Percentiles rank a stretch among this genome's conserved stretches.
phyloP scores from a whole-genome alignment of 495 filamentous ascomycete species.

The Astrocystis sublimbata region DNA sequence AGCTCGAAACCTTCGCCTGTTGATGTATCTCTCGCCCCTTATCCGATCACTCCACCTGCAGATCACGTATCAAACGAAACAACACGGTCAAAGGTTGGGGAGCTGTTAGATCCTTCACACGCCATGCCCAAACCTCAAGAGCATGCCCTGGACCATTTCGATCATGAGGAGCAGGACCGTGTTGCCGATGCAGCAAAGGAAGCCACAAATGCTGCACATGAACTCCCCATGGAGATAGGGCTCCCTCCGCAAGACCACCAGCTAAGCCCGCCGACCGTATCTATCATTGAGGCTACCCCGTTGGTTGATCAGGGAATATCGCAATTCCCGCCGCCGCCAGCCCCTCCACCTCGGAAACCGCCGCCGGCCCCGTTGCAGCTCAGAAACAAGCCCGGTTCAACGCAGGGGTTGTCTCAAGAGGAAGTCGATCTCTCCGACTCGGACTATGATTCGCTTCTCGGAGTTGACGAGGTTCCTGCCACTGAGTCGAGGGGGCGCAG shows the following conservation, averaged over 20 bases:
- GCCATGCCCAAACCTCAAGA: slow-evolving; percentile 56
- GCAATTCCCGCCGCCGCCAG: slow-evolving; percentile 47
- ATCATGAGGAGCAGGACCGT: slow-evolving; percentile 50
- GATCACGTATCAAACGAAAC: slow-evolving; percentile 33
- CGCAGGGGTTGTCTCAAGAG: slow-evolving; percentile 48
- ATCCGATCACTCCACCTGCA: slow-evolving; percentile 58
- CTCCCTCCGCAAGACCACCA: slow-evolving; percentile 47
- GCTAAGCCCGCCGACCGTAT: slow-evolving; percentile 42
- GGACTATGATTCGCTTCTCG: slow-evolving; percentile 77
- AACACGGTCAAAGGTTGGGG: slow-evolving; percentile 39
- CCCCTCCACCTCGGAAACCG: slow-evolving; percentile 69
- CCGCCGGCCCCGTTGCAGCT: slow-evolving; percentile 85
- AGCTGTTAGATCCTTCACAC: slow-evolving; percentile 51
- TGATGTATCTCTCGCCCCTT: slow-evolving; percentile 54
- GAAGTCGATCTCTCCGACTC: slow-evolving; percentile 67
- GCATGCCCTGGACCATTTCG: slow-evolving; percentile 53
- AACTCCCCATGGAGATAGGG: slow-evolving; percentile 45
- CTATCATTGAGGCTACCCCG: slow-evolving; percentile 51
- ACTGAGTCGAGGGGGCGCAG: slow-evolving; percentile 71
- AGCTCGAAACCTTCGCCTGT: slow-evolving; percentile 51
- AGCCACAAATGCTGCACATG: slow-evolving; percentile 40
- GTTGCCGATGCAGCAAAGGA: slow-evolving; percentile 45
- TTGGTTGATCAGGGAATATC: slow-evolving; percentile 46
- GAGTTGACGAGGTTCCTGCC: slow-evolving; percentile 60
- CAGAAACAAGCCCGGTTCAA: slow-evolving; percentile 45